These are phyloP conservation scores for Amphibolis antarctica DNA, from an alignment of 106 monocot genomes.

Conservation along the genomic window DNA sequence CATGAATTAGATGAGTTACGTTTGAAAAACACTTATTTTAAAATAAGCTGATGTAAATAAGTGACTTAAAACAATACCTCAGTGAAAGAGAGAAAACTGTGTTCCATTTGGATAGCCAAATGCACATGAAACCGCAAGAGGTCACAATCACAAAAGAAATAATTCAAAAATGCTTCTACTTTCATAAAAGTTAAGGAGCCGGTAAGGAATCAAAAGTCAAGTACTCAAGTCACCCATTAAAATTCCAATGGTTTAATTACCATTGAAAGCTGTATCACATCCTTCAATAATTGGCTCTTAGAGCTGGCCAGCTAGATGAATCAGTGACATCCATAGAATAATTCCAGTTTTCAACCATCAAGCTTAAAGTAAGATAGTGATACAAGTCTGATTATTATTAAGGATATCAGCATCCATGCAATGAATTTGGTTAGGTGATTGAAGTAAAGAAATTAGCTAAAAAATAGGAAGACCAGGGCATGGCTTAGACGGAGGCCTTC, in stretches of 20 bases:
- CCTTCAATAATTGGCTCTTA: neutral
- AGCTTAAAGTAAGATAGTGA: neutral
- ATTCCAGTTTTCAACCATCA: neutral
- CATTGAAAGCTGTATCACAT: neutral
- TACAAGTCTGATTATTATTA: neutral
- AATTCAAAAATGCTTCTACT: neutral
- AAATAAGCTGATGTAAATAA: too few species aligned
- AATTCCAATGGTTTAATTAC: neutral
- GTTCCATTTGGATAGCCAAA: neutral
- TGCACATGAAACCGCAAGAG: neutral
- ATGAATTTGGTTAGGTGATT: neutral
- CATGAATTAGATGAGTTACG: too few species aligned
- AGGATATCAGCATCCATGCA: neutral
- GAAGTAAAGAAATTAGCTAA: neutral
- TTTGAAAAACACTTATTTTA: too few species aligned
- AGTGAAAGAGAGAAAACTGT: neutral
- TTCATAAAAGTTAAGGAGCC: neutral
- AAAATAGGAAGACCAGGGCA: neutral
- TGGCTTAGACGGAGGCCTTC: neutral
- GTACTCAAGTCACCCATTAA: neutral
- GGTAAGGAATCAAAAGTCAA: neutral
- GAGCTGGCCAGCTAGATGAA: neutral
- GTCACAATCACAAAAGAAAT: conserved; percentile 2
- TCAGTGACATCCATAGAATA: neutral
- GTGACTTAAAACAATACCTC: neutral